Percentiles rank a stretch among this genome's conserved stretches.
Evolutionary conservation across 2,329 filamentous ascomycete genomes (phyloP).

Genomic region (Endoconidiophora polonica): DNA sequence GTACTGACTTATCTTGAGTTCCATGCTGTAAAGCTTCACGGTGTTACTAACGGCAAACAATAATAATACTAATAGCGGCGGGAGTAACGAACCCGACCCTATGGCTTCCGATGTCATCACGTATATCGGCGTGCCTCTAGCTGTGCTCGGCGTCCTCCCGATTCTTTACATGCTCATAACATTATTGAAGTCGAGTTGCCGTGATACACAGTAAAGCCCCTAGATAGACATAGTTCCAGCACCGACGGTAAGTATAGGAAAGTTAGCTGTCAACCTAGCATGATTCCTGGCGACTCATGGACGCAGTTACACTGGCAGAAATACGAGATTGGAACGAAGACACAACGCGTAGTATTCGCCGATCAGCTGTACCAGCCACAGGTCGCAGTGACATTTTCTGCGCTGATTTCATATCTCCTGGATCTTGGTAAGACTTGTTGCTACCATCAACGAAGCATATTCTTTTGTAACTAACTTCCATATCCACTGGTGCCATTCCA

Average conservation of each 20-base stretch:
- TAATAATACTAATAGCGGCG: neutral
- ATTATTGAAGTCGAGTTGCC: constrained; percentile 51
- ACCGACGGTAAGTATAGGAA: constrained; percentile 36
- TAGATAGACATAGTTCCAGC: constrained; percentile 35
- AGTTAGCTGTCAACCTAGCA: constrained; percentile 32
- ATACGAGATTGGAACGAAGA: constrained; percentile 43
- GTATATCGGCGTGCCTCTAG: constrained; percentile 40
- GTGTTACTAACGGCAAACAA: neutral
- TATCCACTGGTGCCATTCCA: constrained; percentile 32
- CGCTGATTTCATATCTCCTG: constrained; percentile 43
- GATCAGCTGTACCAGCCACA: constrained; percentile 37
- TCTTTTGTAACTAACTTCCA: neutral
- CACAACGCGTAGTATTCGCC: constrained; percentile 46
- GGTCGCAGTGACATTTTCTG: constrained; percentile 38
- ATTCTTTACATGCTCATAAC: constrained; percentile 47
- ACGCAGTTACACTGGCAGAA: constrained; percentile 49
- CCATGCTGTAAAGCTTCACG: neutral
- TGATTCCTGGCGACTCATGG: constrained; percentile 44
- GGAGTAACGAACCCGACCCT: neutral
- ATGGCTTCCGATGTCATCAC: constrained; percentile 34
- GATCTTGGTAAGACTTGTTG: constrained; percentile 29
- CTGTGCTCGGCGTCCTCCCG: constrained; percentile 41
- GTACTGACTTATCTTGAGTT: neutral
- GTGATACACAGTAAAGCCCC: constrained; percentile 44
- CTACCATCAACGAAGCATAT: too few species aligned